Base-by-base conservation (phyloP, 2,329 filamentous ascomycete species). In the Stromatinia cepivora region DNA sequence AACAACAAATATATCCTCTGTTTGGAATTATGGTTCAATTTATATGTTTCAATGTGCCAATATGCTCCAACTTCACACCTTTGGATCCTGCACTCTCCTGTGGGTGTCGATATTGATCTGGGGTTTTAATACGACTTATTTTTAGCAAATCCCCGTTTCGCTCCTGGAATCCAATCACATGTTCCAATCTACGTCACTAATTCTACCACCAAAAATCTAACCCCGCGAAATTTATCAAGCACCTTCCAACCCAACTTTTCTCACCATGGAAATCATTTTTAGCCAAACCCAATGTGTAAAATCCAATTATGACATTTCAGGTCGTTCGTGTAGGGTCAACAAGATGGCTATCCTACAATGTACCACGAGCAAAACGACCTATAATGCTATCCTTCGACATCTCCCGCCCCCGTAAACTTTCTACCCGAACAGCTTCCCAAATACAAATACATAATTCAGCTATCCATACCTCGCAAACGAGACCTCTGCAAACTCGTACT, bases 101-200 rank as follows among this genome's bases (percentile, higher is more conserved):
- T 39, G 34, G 31, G 36, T 58, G 25, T 25, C 20, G 31, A 36
- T 28, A 7, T 61, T 46, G 25, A 46, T 22, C 13, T 61, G 22
- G 20, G 34, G 7, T 42, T 25, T 42, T 61, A n/a, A n/a, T 46
- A 7, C 17, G 45, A 63, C 59, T 63, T 63, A 52, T 63, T 63
- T 52, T 52, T 52, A 63, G 61, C 9, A 50, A 52, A 63, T 15
- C 15, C n/a, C 15, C 31, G 46, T 52, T 52, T 64, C 36, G 42
- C 45, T 53, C 63, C 20, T 50, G 20, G 17, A 59, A 31, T 66
- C 58, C 56, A 69, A 71, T 75, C 72, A 75, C 74, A 76, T 75
- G 72, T 45, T 53, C 65, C 42, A 4, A 67, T 68, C 71, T 71
- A 77, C 75, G 75, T 77, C 75, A 76, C 74, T 71, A 71, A 20